A percentile compares a stretch with the other conserved stretches of the same genome.
Evolutionary conservation across 805 yeast genomes (phyloP).

Genomic region (Monosporozyma siamensis): DNA sequence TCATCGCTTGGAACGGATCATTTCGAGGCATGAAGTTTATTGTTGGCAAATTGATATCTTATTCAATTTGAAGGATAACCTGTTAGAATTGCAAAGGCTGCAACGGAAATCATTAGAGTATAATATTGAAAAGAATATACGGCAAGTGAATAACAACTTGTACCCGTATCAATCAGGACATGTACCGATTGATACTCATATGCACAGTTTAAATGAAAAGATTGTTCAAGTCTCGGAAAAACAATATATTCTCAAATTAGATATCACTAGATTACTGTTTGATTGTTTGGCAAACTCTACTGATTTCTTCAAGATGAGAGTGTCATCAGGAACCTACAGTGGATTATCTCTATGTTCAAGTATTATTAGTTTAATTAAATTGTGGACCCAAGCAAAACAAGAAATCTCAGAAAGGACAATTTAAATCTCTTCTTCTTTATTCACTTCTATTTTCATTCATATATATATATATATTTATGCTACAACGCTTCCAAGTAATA

Average conservation of each 20-base stretch:
- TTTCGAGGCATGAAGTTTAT: slow-evolving; percentile 47
- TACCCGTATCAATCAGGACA: slow-evolving; percentile 13
- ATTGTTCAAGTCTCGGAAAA: slow-evolving; percentile 15
- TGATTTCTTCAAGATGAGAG: slow-evolving; percentile 35
- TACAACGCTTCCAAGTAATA: too few relatives aligned
- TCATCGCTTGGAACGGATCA: slow-evolving; percentile 26
- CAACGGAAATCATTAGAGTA: slow-evolving; percentile 7
- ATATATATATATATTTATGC: too few relatives aligned
- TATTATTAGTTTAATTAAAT: slow-evolving; percentile 21
- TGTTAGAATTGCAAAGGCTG: slow-evolving; percentile 29
- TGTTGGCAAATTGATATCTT: slow-evolving; percentile 68
- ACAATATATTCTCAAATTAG: slow-evolving; percentile 32
- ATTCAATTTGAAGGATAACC: slow-evolving; percentile 45
- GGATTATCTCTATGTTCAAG: slow-evolving; percentile 27
- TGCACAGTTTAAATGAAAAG: neutral
- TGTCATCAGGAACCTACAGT: slow-evolving; percentile 26
- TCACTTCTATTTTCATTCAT: too few relatives aligned
- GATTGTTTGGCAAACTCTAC: slow-evolving; percentile 42
- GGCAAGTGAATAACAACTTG: slow-evolving; percentile 13
- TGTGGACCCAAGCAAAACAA: slow-evolving; percentile 22
- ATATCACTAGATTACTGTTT: slow-evolving; percentile 35
- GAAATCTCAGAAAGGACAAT: neutral
- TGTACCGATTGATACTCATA: slow-evolving; percentile 1
- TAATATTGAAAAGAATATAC: slow-evolving; percentile 45
- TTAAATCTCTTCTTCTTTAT: too few relatives aligned